Base-by-base conservation (phyloP, 768 basidiomycete species). In the Gelatoporia subvermispora region DNA sequence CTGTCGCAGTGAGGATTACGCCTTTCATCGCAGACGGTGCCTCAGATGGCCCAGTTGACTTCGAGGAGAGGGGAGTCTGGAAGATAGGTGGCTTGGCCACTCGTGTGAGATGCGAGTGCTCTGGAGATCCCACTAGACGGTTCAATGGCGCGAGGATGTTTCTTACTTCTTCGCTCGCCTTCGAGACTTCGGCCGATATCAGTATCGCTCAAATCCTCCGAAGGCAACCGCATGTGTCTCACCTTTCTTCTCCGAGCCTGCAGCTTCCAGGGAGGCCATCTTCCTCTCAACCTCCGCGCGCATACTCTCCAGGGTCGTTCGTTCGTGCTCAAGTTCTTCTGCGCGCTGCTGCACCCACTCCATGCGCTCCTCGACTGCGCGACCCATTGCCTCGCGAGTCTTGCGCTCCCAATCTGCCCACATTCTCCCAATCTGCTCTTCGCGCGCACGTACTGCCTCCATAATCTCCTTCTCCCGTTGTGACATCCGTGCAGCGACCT, bases 1-100 rank as follows among this genome's bases (percentile, higher is more conserved):
- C 89, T 0, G 90, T 90, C 8, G 82, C 71, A 0, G 90, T 90
- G 34, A 91, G 72, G 24, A 93, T 74, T 35, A 93, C 85, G 2
- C 90, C 72, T 53, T 72, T 71, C 72, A 74, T 74, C 13, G 72
- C 72, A 10, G 68, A 70, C 0, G 56, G 64, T 8, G 64, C 55
- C 16, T 35, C 35, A 3, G 46, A 10, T 7, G 58, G 49, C 41
- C 52, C 49, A 25, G 41, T 49, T 10, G 52, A 35, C 41, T 62
- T 52, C 4, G 49, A 74, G 23, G 64, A 70, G 13, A 76, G 65
- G 0, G 85, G 84, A 2, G 85, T 85, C 40, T 77, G 74, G 48
- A 82, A 69, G 9, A 66, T 59, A 35, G 60, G 67, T 49, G 67
- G 38, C 47, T 65, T 45, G 18, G 52, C 34, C 8, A 35, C 31